Conservation (phyloP, 2,329 filamentous ascomycete genomes). For the Clonostachys sp. region DNA sequence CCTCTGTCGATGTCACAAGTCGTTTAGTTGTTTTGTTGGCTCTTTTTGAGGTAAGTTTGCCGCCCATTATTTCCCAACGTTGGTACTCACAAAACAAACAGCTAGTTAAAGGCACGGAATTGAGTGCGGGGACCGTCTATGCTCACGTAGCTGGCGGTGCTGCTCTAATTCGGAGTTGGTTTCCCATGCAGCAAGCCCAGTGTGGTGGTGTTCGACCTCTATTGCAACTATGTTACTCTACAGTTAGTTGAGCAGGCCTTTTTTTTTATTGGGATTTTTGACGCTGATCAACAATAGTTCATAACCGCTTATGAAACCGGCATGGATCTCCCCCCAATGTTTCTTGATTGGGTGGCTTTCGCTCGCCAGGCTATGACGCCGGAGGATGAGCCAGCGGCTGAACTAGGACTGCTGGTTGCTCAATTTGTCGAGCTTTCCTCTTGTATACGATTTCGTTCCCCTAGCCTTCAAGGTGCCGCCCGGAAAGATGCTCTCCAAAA, state of each 20-base stretch:
- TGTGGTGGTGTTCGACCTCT: conserved; percentile 45
- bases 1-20: conserved; percentile 38
- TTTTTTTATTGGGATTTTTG: too few species aligned
- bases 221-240: conserved; percentile 50
- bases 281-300: conserved; percentile 22
- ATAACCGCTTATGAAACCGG: conserved; percentile 36
- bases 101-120: conserved; percentile 35
- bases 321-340: conserved; percentile 29
- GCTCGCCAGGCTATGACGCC: conserved; percentile 24
- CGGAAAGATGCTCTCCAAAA: too few species aligned
- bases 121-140: conserved; percentile 43
- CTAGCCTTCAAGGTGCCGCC: conserved; percentile 5
- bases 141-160: conserved; percentile 56
- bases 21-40: conserved; percentile 52
- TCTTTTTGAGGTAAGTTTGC: conserved; percentile 51
- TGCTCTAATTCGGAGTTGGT: conserved; percentile 46
- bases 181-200: conserved; percentile 28
- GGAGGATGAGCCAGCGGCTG: conserved; percentile 29
- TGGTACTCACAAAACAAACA: conserved; percentile 12
- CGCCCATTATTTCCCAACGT: conserved; percentile 1
- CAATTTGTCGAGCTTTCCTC: conserved; percentile 32
- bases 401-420: conserved; percentile 33
- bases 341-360: conserved; percentile 37
- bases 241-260: conserved; percentile 29
- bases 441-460: conserved; percentile 20